These are phyloP conservation scores for Fusarium haematococcum DNA, from an alignment of 2,329 filamentous ascomycete genomes.

Conservation along the genomic window DNA sequence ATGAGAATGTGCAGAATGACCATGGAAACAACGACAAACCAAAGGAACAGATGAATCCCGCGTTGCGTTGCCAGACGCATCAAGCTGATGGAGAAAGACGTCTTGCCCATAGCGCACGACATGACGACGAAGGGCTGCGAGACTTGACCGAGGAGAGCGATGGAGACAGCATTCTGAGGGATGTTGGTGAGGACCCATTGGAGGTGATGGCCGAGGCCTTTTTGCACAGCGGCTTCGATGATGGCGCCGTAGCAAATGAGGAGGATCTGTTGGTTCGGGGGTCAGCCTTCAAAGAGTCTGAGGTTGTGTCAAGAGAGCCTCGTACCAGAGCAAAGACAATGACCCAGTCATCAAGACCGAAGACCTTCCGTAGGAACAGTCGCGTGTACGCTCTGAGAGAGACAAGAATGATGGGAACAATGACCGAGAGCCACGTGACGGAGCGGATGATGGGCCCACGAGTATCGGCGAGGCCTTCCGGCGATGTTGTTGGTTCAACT, in stretches of 20 bases:
- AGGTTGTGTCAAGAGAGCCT: fast-evolving
- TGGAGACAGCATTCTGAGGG: conserved; percentile 18
- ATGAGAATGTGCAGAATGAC: conserved; percentile 24
- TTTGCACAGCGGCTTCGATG: conserved; percentile 24
- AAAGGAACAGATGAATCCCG: conserved; percentile 20
- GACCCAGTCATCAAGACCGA: conserved; percentile 32
- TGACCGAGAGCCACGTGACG: conserved; percentile 28
- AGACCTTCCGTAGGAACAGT: conserved; percentile 28
- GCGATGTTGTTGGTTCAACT: conserved; percentile 2
- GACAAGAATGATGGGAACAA: conserved; percentile 19
- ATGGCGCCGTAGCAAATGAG: conserved; percentile 26
- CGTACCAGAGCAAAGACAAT: conserved; percentile 22
- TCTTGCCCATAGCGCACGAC: conserved; percentile 30
- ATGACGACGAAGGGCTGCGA: conserved; percentile 33
- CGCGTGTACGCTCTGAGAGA: conserved; percentile 18
- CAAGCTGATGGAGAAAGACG: conserved; percentile 30
- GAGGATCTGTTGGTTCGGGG: conserved; percentile 7
- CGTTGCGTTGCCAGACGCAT: conserved; percentile 30
- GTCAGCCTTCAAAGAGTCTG: background rate
- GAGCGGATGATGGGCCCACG: conserved; percentile 19
- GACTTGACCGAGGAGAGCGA: conserved; percentile 20
- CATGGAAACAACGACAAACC: conserved; percentile 29
- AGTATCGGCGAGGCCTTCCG: conserved; percentile 24
- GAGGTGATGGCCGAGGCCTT: conserved; percentile 26
- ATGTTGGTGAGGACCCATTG: conserved; percentile 15